Percentiles rank a stretch among this genome's conserved stretches.
phyloP scores from a whole-genome alignment of 306 rosid genomes.

The Lathyrus sativus region DNA sequence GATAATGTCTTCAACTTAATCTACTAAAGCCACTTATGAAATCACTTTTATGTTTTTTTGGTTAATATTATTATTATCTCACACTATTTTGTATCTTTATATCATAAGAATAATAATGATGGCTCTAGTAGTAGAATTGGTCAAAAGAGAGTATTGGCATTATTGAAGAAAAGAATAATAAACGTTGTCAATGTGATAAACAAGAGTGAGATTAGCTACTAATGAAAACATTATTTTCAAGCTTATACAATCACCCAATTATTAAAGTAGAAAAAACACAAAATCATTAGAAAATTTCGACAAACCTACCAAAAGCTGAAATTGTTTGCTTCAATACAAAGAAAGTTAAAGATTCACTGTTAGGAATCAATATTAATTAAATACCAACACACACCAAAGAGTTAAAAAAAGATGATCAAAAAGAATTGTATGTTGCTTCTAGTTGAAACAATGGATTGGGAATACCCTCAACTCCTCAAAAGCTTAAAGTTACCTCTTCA shows the following conservation, averaged over 20 bases:
- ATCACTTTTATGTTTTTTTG: too few species aligned
- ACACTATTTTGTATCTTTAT: too few species aligned
- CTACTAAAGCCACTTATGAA: too few species aligned
- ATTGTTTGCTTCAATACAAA: conserved; percentile 67
- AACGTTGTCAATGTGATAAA: conserved; percentile 37
- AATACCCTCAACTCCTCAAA: conserved; percentile 56
- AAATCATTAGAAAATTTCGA: conserved; percentile 39
- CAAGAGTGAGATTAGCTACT: conserved; percentile 20
- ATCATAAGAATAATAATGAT: too few species aligned
- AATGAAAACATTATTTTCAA: background rate
- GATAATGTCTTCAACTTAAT: too few species aligned
- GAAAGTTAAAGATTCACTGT: conserved; percentile 63
- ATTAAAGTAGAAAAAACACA: conserved; percentile 25
- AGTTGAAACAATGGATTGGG: conserved; percentile 81
- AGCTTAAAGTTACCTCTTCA: conserved; percentile 61
- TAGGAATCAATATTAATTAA: conserved; percentile 39
- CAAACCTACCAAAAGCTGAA: conserved; percentile 39
- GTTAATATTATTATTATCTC: too few species aligned
- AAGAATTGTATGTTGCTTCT: conserved; percentile 75
- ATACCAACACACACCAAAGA: conserved; percentile 36
- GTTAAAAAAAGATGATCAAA: conserved; percentile 49
- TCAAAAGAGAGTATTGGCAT: conserved; percentile 29
- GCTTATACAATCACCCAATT: conserved; percentile 11
- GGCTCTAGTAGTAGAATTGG: conserved; percentile 11
- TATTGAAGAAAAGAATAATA: conserved; percentile 33